A percentile compares a stretch with the other conserved stretches of the same genome.
These are phyloP conservation scores for Telfairia occidentalis DNA, from an alignment of 331 rosid genomes.

Conservation along the genomic window DNA sequence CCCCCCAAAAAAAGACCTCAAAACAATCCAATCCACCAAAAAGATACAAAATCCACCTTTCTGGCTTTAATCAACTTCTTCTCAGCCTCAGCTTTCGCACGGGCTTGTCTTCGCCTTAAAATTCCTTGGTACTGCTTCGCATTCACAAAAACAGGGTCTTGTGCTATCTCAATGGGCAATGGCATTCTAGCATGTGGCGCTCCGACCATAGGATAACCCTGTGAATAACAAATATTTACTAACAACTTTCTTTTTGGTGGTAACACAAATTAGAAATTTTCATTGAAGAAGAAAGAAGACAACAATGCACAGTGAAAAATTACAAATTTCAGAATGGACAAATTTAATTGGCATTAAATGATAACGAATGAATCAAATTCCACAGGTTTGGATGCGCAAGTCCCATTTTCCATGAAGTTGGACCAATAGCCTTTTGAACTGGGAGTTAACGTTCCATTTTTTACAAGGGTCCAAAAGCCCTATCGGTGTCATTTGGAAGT, in stretches of 20 bases:
- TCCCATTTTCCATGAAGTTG: neutral
- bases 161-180: constrained; percentile 90
- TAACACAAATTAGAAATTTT: neutral
- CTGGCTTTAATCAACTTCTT: constrained; percentile 72
- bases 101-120: constrained; percentile 94
- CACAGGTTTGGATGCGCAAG: neutral
- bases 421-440: neutral
- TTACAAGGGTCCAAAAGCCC: neutral
- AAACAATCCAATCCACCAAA: neutral
- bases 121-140: constrained; percentile 98
- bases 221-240: constrained; percentile 11
- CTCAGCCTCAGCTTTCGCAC: constrained; percentile 94
- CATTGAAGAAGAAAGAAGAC: neutral
- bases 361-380: neutral
- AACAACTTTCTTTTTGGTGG: too few species aligned
- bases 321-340: too few species aligned
- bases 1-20: neutral
- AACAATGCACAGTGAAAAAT: too few species aligned
- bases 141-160: constrained; percentile 95
- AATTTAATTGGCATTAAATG: too few species aligned
- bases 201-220: constrained; percentile 85
- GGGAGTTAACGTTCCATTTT: neutral
- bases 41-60: constrained; percentile 43
- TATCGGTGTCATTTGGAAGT: neutral
- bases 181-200: constrained; percentile 92